Evolutionary conservation across 169 alveolate genomes (phyloP), one percentile per base, ranked within the genome.

Genomic region (Cryptosporidium baileyi): DNA sequence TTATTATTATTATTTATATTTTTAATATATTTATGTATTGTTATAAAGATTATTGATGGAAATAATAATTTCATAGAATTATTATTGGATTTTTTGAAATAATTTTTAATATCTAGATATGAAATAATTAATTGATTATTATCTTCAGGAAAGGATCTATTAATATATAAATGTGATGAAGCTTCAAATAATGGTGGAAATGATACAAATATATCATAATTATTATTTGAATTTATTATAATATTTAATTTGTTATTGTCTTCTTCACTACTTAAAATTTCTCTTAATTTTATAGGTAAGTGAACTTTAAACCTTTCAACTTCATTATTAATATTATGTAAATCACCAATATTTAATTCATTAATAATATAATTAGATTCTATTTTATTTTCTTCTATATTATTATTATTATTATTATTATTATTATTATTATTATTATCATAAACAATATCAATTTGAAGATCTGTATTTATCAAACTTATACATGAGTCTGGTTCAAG

Each of bases 151-250:
- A 54, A 74, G 3, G 85, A 74, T 43, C 85, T 74, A 59, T 52
- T 19, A 1, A 54, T 36, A 30, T 74, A 26, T 5, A 74, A 38
- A 24, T 74, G 85, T 6, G 59, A 19, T 1, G 85, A 74, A 17
- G 85, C 63, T 32, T 74, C 85, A 51, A 74, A 54, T 49, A 74
- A 51, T 26, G 85, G 85, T 4, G 85, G 85, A 57, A 74, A 74
- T 36, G 85, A 74, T 13, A 74, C 67, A 57, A 74, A 74, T n/a
- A 74, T 54, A 36, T 74, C 85, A 38, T 24, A 74, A n/a, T 65
- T 30, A 32, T 47, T 19, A 9, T 65, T 36, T n/a, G 57, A 32
- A 19, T 57, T 13, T 5, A 57, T 24, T 8, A 15, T 3, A 15
- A 65, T 34, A 26, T 7, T 49, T 19, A 65, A 26, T 47, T 47